Evolutionary conservation across 1,284 basidiomycete species (phyloP), one percentile per base, ranked within the genome.

Genomic region (Sutorius eximius): DNA sequence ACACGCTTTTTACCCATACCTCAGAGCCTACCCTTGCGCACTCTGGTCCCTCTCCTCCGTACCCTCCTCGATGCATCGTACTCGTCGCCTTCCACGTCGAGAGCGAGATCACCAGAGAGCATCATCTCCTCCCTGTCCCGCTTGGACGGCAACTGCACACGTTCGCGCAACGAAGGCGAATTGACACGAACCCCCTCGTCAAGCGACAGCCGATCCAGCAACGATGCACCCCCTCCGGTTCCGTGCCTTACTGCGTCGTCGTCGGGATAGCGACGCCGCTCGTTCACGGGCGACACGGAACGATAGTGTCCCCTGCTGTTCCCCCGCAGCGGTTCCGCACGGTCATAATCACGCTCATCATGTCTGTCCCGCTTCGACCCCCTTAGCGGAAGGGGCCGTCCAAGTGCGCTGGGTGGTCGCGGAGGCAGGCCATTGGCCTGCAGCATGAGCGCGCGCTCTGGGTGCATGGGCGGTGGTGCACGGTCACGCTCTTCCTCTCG

Each of bases 41-140:
- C 24, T 45, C 49, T 63, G 27, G 29, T 5, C 24, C 53, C 58
- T 34, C 69, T 62, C 41, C 61, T 59, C 55, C 66, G 61, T 34
- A 52, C 34, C 56, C 61, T 54, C 55, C 63, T 70, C 0, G 47
- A 49, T 3, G 53, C 68, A 6, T 69, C 68, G 1, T 56, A 51
- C 1, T 68, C 67, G 2, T 73, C 69, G 3, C 46, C 52, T 30
- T 69, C 70, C 6, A 12, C 13, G 1, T 60, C 59, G 10, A 69
- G 51, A 3, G 46, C 5, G 3, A 50, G 1, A 5, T 66, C 64
- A 24, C 68, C 65, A 5, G 38, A 41, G 49, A 67, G 46, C 70
- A 73, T 69, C 70, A 73, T 69, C 0, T 78, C 75, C 7, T 73
- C 74, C 24, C 70, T 65, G 45, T 74, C 72, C 49, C 77, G 67